These are phyloP conservation scores for Alternaria gaisen DNA, from an alignment of 2,329 filamentous ascomycete species.

Conservation along the genomic window DNA sequence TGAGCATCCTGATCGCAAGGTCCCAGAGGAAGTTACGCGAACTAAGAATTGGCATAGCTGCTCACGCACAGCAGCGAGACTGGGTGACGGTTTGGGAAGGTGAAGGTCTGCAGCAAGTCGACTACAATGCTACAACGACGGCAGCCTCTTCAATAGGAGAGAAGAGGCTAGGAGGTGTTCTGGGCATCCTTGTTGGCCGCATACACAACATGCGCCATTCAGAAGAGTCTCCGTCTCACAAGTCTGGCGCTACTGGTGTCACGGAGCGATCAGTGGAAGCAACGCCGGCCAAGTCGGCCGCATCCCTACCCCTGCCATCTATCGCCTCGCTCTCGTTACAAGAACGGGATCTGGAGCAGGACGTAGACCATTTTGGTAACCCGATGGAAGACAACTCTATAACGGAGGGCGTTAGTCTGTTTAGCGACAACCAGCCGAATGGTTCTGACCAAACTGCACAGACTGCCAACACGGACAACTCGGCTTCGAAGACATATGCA, in stretches of 20 bases:
- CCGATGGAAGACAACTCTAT: slow-evolving; percentile 33
- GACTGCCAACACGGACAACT: slow-evolving; percentile 8
- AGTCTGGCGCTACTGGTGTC: slow-evolving; percentile 15
- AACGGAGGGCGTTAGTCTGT: slow-evolving; percentile 38
- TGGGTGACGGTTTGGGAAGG: slow-evolving; percentile 72
- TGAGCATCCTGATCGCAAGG: slow-evolving; percentile 77
- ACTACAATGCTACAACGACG: slow-evolving; percentile 66
- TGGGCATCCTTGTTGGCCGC: slow-evolving; percentile 73
- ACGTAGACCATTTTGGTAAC: slow-evolving; percentile 39
- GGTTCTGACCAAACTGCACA: slow-evolving; percentile 20
- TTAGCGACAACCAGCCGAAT: slow-evolving; percentile 28
- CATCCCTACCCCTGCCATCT: slow-evolving; percentile 27
- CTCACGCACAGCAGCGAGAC: slow-evolving; percentile 60
- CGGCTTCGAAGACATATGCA: slow-evolving; percentile 10
- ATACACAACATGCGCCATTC: slow-evolving; percentile 66
- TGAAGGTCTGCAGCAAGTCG: slow-evolving; percentile 68
- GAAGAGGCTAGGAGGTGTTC: slow-evolving; percentile 71
- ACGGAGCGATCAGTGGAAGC: slow-evolving; percentile 28
- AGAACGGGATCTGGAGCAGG: slow-evolving; percentile 42
- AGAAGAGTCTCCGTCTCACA: slow-evolving; percentile 31
- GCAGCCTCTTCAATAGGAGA: slow-evolving; percentile 63
- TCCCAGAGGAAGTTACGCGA: slow-evolving; percentile 73
- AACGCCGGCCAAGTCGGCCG: slow-evolving; percentile 29
- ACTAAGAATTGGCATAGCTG: slow-evolving; percentile 76
- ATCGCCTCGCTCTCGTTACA: slow-evolving; percentile 31